A percentile compares a stretch with the other conserved stretches of the same genome.
Evolutionary conservation across 495 filamentous ascomycete species (phyloP).

Genomic region (Aspergillus kassunensis): DNA sequence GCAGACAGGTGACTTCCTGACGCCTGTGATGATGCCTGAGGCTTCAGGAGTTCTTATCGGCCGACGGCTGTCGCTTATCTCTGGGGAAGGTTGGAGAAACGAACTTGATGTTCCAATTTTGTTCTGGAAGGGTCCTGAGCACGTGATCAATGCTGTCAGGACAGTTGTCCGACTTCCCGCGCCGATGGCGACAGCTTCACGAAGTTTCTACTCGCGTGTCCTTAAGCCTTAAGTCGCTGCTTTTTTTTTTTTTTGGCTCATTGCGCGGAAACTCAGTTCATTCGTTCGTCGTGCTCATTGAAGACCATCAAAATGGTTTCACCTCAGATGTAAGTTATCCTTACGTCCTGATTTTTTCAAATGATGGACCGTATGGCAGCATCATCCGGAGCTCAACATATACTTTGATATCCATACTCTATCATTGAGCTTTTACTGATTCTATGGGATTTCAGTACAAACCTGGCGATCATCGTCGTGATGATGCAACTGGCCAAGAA

Average conservation of each 20-base stretch:
- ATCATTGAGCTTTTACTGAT: constrained; percentile 1
- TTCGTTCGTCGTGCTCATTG: constrained; percentile 7
- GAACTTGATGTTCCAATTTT: no score
- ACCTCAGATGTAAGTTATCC: constrained; percentile 40
- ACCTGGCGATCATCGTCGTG: constrained; percentile 88
- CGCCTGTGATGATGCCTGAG: neutral
- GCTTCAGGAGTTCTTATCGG: neutral
- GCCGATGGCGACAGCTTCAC: constrained; percentile 15
- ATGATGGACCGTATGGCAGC: neutral
- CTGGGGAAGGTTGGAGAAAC: no score
- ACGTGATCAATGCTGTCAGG: constrained; percentile 24
- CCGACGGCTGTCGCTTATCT: no score
- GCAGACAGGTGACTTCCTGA: constrained; percentile 15
- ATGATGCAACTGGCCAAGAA: constrained; percentile 98
- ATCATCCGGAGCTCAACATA: neutral
- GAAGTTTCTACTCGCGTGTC: constrained; percentile 27
- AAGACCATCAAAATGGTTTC: constrained; percentile 41
- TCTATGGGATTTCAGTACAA: constrained; percentile 59
- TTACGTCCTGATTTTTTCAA: neutral
- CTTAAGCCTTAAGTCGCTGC: constrained; percentile 13
- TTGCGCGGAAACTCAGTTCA: constrained; percentile 9
- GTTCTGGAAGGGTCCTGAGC: constrained; percentile 10
- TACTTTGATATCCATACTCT: neutral
- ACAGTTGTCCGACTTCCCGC: constrained; percentile 29
- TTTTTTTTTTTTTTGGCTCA: constrained; percentile 11